Evolutionary conservation across 2,329 filamentous ascomycete genomes (phyloP), one percentile per base, ranked within the genome.

Genomic region (Gnomoniopsis smithogilvyi): DNA sequence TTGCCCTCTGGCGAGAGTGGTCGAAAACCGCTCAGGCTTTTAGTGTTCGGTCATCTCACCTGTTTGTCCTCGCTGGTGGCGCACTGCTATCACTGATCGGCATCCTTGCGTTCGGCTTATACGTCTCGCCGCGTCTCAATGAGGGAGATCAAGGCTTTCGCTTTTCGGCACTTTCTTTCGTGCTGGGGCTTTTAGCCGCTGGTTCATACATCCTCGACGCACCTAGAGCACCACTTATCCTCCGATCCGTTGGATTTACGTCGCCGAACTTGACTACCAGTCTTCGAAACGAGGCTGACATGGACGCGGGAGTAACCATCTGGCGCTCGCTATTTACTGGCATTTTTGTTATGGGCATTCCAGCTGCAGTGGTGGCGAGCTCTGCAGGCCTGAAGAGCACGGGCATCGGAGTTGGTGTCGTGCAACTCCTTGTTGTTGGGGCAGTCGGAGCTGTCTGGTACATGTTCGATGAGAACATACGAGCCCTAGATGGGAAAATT

Each of bases 231-330:
- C 78, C 79, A 1, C 66, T 79, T 26, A 72, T 83, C 48, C 71
- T 72, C 26, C 72, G 74, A n/a, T 81, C 78, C 34, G 76, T 79
- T 8, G 75, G 76, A 49, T 82, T 79, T 62, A 82, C 79, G 0
- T 77, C 74, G 3, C 72, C 76, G 6, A 81, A 74, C 65, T 70
- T 81, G 24, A 70, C 70, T n/a, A 69, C 76, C 14, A 74, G 74
- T 24, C 72, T 80, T 54, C 75, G 79, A 33, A 78, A 73, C 64
- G 76, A 75, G 17, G 73, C 73, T 15, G 79, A 83, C 63, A 82
- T 83, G 80, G 69, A 74, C 26, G 74, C 72, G 3, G 76, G 72
- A 33, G 71, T 80, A 2, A 61, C 68, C 2, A 71, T 75, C 41
- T 73, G 78, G 69, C 73, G 77, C 22, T 72, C 68, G 14, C 50